Conservation (phyloP, 2,329 filamentous ascomycete genomes). For the Ilyonectria sp. region DNA sequence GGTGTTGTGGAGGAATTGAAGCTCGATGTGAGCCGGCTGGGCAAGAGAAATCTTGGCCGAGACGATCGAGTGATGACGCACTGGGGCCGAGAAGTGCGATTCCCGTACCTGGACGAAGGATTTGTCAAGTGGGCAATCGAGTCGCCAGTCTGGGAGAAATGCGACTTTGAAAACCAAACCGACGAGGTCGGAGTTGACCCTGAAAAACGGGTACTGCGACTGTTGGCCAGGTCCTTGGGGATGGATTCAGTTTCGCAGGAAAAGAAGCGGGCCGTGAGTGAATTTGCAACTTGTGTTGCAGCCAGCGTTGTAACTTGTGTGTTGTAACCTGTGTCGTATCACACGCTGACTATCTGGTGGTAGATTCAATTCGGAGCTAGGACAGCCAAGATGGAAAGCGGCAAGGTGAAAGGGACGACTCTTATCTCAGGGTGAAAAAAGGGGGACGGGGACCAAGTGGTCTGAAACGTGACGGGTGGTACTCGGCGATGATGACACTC, state of each 20-base stretch:
- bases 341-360: constrained; percentile 31
- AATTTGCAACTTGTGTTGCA: neutral
- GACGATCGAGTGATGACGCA: constrained; percentile 93
- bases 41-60: constrained; percentile 93
- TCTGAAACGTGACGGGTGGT: constrained; percentile 4
- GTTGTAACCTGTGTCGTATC: neutral
- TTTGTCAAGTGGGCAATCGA: constrained; percentile 86
- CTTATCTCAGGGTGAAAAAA: constrained; percentile 61
- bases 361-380: constrained; percentile 87
- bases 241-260: constrained; percentile 82
- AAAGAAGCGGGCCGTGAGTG: constrained; percentile 89
- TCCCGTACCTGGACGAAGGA: constrained; percentile 90
- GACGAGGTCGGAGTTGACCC: constrained; percentile 71
- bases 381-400: constrained; percentile 86
- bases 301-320: neutral
- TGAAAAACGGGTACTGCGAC: constrained; percentile 84
- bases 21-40: constrained; percentile 87
- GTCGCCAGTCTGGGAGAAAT: constrained; percentile 86
- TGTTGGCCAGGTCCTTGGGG: constrained; percentile 82
- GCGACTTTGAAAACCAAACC: constrained; percentile 78
- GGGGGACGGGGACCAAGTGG: constrained; percentile 36
- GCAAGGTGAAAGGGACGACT: constrained; percentile 78
- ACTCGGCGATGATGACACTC: constrained; percentile 76
- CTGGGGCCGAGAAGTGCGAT: constrained; percentile 90
- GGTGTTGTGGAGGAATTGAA: constrained; percentile 87